Base-by-base conservation (phyloP, 768 basidiomycete genomes). In the Hypsizygus marmoreus region DNA sequence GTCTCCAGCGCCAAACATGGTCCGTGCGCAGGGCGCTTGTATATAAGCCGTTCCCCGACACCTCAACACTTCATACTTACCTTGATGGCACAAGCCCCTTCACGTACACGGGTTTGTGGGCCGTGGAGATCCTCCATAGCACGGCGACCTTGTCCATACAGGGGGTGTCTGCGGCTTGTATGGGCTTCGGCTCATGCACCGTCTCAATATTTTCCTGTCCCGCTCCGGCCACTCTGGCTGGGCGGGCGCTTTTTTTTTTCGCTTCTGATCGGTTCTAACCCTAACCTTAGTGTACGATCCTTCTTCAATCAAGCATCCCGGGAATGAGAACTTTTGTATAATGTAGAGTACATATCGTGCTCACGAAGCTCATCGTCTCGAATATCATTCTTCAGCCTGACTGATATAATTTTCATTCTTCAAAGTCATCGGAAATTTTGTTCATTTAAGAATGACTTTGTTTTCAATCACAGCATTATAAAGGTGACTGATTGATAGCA, bases 121-220 rank as follows among this genome's bases (percentile, higher is more conserved):
- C 71, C 54, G 66, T 72, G 63, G 74, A 73, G 65, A 70, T 57
- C 66, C 73, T 75, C 68, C 80, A 82, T 82, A 80, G 80, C 80
- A 82, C 78, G 80, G 81, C 80, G 80, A 82, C 81, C 77, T 57
- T 82, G 79, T 81, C 80, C 81, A 66, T 51, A 67, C 75, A 82
- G 78, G 75, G 79, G 72, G 73, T 68, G 59, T 66, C 59, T 44
- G 52, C 49, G 66, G 72, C 60, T 76, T 75, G 76, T 78, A 71
- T 80, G 74, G 58, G 76, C 77, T 76, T 76, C 72, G 75, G 80
- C 71, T 71, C 75, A 80, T 78, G 80, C 76, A 77, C 74, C 67
- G 71, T 78, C 79, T 67, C 45, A 79, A 80, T 81, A 80, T 80
- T 80, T 81, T 70, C 79, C 78, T 60, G 76, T 78, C 70, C 74